phyloP scores from a whole-genome alignment of 345 rosid species.

The Hypericum androsaemum region DNA sequence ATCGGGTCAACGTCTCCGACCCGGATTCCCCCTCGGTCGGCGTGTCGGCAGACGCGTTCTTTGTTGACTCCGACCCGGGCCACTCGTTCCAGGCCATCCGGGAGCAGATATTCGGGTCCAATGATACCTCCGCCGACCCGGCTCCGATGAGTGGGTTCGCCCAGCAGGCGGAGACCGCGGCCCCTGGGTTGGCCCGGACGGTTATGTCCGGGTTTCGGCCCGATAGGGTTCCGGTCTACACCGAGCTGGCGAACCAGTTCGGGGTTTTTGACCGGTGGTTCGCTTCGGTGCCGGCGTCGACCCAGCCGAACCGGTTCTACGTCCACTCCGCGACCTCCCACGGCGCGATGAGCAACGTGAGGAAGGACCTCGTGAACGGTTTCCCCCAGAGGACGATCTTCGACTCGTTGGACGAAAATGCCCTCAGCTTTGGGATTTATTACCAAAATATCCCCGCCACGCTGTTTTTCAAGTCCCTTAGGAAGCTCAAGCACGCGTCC shows the following conservation, averaged over 20 bases:
- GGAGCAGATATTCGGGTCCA: slow-evolving; percentile 90
- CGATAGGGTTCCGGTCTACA: slow-evolving; percentile 50
- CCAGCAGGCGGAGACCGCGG: slow-evolving; percentile 75
- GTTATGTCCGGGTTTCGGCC: slow-evolving; percentile 93
- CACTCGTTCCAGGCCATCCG: slow-evolving; percentile 96
- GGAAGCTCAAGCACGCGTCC: slow-evolving; percentile 52
- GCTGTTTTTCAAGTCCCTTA: slow-evolving; percentile 58
- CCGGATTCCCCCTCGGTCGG: slow-evolving; percentile 38
- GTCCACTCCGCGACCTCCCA: slow-evolving; percentile 98
- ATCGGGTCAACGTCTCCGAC: slow-evolving; percentile 48
- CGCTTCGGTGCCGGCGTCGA: slow-evolving; percentile 95
- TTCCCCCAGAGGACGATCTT: slow-evolving; percentile 92
- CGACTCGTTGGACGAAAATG: slow-evolving; percentile 81
- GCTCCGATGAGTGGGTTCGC: slow-evolving; percentile 87
- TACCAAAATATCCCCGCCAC: slow-evolving; percentile 97
- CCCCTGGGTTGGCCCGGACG: slow-evolving; percentile 42
- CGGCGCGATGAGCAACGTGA: slow-evolving; percentile 76
- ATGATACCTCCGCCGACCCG: slow-evolving; percentile 34
- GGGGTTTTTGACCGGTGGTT: slow-evolving; percentile 94
- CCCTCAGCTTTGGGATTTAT: slow-evolving; percentile 72
- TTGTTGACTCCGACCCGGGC: slow-evolving; percentile 93
- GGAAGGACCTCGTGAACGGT: slow-evolving; percentile 73
- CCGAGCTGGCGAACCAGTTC: slow-evolving; percentile 76
- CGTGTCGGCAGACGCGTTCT: slow-evolving; percentile 72
- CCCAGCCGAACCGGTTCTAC: slow-evolving; percentile 96